phyloP scores from a whole-genome alignment of 352 stramenopile genomes.

The Plasmopara muralis region DNA sequence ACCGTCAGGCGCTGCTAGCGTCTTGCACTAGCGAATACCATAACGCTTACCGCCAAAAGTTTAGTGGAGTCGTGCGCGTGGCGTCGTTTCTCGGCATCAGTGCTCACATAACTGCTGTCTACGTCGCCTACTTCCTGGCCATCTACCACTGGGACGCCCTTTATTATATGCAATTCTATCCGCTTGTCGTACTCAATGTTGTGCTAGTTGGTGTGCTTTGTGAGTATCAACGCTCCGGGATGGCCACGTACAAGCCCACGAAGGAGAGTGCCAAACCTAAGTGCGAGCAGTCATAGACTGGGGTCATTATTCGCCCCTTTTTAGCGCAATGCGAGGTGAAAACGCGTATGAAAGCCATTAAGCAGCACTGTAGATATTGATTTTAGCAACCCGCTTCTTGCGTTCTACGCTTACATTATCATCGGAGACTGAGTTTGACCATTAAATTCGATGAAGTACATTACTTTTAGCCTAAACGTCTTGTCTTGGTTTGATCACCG shows the following conservation, averaged over 20 bases:
- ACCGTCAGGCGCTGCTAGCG: slow-evolving; percentile 47
- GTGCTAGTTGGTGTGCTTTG: slow-evolving; percentile 46
- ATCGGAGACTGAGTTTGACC: slow-evolving; percentile 7
- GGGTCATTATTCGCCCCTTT: not conserved
- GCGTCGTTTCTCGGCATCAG: slow-evolving; percentile 81
- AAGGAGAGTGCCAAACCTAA: slow-evolving; percentile 30
- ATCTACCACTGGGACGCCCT: slow-evolving; percentile 72
- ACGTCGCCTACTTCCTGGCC: slow-evolving; percentile 58
- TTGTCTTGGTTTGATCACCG: slow-evolving; percentile 26
- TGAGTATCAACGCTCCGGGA: slow-evolving; percentile 59
- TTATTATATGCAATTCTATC: slow-evolving; percentile 75
- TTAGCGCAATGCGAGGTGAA: not conserved
- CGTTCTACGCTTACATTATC: slow-evolving; percentile 28
- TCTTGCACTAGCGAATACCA: slow-evolving; percentile 65
- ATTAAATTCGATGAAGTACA: not conserved
- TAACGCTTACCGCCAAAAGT: slow-evolving; percentile 46
- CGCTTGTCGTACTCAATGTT: slow-evolving; percentile 57
- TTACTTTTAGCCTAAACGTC: not conserved
- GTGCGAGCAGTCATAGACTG: slow-evolving; percentile 6
- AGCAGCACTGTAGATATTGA: slow-evolving; percentile 28
- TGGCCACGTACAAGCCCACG: slow-evolving; percentile 40
- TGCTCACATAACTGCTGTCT: slow-evolving; percentile 63
- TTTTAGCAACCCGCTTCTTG: slow-evolving; percentile 17
- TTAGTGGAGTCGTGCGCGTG: slow-evolving; percentile 51
- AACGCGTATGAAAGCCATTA: not conserved